These are phyloP conservation scores for Cylindrotheca closterium DNA, from an alignment of 108 stramenopile genomes.

Conservation along the genomic window DNA sequence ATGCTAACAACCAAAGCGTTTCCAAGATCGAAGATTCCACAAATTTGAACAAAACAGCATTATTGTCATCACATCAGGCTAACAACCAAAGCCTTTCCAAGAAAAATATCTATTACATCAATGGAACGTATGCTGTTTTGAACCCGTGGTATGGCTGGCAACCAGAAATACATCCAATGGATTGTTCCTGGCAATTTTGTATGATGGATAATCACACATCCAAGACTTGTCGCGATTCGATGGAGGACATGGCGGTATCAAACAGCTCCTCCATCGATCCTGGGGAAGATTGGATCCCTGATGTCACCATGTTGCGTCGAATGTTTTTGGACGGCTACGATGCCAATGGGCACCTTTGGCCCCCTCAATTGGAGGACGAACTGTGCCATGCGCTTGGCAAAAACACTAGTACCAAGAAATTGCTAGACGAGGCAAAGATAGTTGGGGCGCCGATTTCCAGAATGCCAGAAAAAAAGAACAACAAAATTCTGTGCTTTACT, in stretches of 20 bases:
- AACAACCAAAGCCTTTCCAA: too few relatives aligned
- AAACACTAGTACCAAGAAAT: conserved; percentile 13
- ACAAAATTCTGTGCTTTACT: conserved; percentile 64
- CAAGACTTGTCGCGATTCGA: conserved; percentile 51
- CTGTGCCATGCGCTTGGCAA: conserved; percentile 51
- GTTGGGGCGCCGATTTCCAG: conserved; percentile 11
- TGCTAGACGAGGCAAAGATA: conserved; percentile 31
- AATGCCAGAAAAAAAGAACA: background rate
- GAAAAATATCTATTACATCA: too few relatives aligned
- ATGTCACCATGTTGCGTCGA: conserved; percentile 64
- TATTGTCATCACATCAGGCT: too few relatives aligned
- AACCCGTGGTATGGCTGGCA: conserved; percentile 76
- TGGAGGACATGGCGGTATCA: conserved; percentile 30
- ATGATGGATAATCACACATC: conserved; percentile 42
- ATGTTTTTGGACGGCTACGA: conserved; percentile 60
- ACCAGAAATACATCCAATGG: conserved; percentile 29
- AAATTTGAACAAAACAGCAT: too few relatives aligned
- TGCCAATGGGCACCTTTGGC: conserved; percentile 64
- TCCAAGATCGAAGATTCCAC: too few relatives aligned
- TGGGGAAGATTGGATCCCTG: conserved; percentile 59
- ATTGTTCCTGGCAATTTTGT: conserved; percentile 62
- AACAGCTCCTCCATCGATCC: conserved; percentile 5
- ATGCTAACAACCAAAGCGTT: too few relatives aligned
- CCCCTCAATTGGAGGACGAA: conserved; percentile 55
- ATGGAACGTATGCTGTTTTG: too few relatives aligned